phyloP scores from a whole-genome alignment of 805 yeast species.

The Saturnispora mendoncae region DNA sequence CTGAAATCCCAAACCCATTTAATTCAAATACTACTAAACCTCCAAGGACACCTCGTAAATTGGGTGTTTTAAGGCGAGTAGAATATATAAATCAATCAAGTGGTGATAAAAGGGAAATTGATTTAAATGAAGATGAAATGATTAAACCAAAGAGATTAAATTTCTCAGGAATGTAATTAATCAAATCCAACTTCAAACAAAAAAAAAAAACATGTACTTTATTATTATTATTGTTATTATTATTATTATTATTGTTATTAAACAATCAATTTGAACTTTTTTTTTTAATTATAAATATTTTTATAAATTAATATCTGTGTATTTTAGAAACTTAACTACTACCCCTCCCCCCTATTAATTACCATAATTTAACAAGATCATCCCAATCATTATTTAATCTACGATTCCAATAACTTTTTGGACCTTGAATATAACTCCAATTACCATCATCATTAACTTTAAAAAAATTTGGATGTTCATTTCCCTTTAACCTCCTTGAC shows the following conservation, averaged over 20 bases:
- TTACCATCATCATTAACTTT: conserved; percentile 30
- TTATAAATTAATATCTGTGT: background rate
- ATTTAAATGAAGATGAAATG: conserved; percentile 28
- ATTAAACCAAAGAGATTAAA: conserved; percentile 34
- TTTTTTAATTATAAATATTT: background rate
- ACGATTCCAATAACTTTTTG: conserved; percentile 68
- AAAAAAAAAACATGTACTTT: background rate
- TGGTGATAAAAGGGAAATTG: conserved; percentile 27
- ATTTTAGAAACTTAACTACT: background rate
- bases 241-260: no score
- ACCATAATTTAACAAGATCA: conserved; percentile 51
- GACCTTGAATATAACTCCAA: conserved; percentile 53
- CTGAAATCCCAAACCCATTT: background rate
- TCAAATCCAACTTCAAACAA: background rate
- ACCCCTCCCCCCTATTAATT: background rate
- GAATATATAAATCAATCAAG: conserved; percentile 23
- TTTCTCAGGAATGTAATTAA: conserved; percentile 19
- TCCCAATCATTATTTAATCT: conserved; percentile 58
- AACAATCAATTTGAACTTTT: background rate
- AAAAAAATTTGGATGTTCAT: conserved; percentile 59
- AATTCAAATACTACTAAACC: background rate
- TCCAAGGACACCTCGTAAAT: background rate
- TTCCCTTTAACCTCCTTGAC: conserved; percentile 52
- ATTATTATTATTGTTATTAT: background rate
- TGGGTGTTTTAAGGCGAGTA: conserved; percentile 11